These are phyloP conservation scores for Venturia oleaginea DNA, from an alignment of 2,329 filamentous ascomycete species.

Conservation along the genomic window DNA sequence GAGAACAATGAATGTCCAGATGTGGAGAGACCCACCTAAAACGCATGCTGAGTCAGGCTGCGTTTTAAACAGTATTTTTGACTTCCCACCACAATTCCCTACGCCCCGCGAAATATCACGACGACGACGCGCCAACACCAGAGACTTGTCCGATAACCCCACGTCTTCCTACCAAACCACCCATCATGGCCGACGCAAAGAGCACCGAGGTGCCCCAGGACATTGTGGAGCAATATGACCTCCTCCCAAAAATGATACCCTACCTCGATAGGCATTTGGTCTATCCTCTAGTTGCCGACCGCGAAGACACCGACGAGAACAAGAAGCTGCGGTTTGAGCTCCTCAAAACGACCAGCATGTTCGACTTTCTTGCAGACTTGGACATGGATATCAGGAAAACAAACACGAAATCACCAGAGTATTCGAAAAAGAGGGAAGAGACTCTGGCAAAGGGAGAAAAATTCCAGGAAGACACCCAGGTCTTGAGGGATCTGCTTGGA, in stretches of 20 bases:
- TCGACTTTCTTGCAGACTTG: constrained; percentile 87
- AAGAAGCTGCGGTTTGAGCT: constrained; percentile 85
- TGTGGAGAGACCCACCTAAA: neutral
- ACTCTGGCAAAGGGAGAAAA: constrained; percentile 75
- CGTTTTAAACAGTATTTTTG: neutral
- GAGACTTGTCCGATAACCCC: neutral
- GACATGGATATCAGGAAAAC: constrained; percentile 83
- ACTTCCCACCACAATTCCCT: neutral
- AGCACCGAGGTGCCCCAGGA: constrained; percentile 34
- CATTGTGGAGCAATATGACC: constrained; percentile 63
- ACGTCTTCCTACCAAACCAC: neutral
- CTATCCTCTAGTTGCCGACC: constrained; percentile 83
- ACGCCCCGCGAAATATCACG: constrained; percentile 1
- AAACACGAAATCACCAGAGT: constrained; percentile 71
- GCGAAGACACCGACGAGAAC: constrained; percentile 68
- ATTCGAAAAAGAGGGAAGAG: constrained; percentile 78
- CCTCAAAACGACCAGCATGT: constrained; percentile 97
- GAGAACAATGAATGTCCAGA: neutral
- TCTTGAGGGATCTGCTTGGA: constrained; percentile 77
- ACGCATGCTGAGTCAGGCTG: neutral
- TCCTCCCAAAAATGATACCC: constrained; percentile 81
- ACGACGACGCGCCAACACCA: neutral
- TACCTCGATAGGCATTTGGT: constrained; percentile 90
- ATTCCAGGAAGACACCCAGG: constrained; percentile 77
- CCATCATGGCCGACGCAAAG: constrained; percentile 31